Evolutionary conservation across 1,284 basidiomycete species (phyloP), one percentile per base, ranked within the genome.

Genomic region (Dichomitus squalens): DNA sequence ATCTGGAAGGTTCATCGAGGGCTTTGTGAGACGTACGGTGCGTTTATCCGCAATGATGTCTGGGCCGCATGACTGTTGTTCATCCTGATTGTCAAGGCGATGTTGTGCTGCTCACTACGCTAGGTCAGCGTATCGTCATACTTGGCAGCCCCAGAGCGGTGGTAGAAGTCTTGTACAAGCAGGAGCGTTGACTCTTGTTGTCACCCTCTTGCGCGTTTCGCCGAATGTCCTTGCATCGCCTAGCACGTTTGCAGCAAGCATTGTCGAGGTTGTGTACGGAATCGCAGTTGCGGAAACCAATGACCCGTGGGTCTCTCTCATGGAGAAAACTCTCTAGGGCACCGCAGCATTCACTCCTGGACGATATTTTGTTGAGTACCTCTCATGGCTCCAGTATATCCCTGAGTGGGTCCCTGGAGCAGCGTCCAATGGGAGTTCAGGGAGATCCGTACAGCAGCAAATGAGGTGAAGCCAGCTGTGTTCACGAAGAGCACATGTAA

Each of bases 401-500:
- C 70, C 70, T 0, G 40, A 20, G 3, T 72, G 68, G 69, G 34
- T 68, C 6, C 70, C 70, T 1, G 69, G 68, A 0, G 56, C 65
- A 4, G 63, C 59, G 12, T 66, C 40, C 50, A 63, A 50, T 41
- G 36, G 21, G 41, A 47, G 49, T 35, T 56, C 0, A 9, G 16
- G 18, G 23, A 7, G 31, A n/a, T 27, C 25, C 48, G 49, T 11
- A 18, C 34, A 3, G 43, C 29, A 4, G 29, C 48, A 3, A 21
- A 38, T 14, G 25, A 56, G 7, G 43, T 52, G 16, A 47, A 40
- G 36, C 20, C 38, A 6, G 16, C 35, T 0, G 20, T 52, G 20
- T 51, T 44, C 41, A 21, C 35, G 1, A 8, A 43, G 27, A 47
- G 41, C 7, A 46, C n/a, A n/a, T n/a, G n/a, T 47, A 27, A 27